Evolutionary conservation across 2,329 filamentous ascomycete genomes (phyloP).

Genomic region (Verticillium dahliae): DNA sequence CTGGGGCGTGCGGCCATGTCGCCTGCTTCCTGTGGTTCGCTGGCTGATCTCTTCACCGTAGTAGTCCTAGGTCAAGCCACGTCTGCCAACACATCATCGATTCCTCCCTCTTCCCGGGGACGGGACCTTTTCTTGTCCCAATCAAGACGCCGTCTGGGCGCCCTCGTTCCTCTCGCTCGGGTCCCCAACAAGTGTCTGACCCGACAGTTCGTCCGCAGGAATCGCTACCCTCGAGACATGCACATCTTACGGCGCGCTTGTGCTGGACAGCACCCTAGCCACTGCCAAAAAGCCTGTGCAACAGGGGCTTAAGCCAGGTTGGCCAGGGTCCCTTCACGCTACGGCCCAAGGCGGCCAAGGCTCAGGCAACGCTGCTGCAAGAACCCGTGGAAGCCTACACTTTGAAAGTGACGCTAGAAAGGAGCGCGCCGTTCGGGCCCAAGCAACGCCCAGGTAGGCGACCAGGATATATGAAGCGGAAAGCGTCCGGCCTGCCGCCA

Average conservation of each 20-base stretch:
- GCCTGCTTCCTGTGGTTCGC: not conserved
- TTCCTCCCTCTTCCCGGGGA: not conserved
- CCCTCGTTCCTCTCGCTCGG: slow-evolving; percentile 11
- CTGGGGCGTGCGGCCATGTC: not conserved
- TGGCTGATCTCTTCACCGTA: slow-evolving; percentile 5
- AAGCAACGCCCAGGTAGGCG: not conserved
- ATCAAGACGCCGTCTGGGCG: not conserved
- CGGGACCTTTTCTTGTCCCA: not conserved
- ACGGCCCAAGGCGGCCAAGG: not conserved
- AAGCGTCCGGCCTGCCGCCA: not conserved
- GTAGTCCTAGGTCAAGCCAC: slow-evolving; percentile 10
- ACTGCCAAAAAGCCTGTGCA: not conserved
- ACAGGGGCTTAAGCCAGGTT: not conserved
- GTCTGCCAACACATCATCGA: slow-evolving; percentile 7
- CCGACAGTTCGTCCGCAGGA: slow-evolving; percentile 11
- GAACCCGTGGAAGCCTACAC: not conserved
- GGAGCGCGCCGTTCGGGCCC: not conserved
- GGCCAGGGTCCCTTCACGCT: not conserved
- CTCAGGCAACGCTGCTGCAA: not conserved
- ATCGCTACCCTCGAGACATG: slow-evolving; percentile 5
- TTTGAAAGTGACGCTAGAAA: not conserved
- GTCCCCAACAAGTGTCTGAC: slow-evolving; percentile 8
- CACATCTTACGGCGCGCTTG: not conserved
- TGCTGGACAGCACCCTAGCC: not conserved
- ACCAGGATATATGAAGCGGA: not conserved